Evolutionary conservation across 108 stramenopile species (phyloP), one percentile per base, ranked within the genome.

Genomic region (Chaetoceros muelleri): DNA sequence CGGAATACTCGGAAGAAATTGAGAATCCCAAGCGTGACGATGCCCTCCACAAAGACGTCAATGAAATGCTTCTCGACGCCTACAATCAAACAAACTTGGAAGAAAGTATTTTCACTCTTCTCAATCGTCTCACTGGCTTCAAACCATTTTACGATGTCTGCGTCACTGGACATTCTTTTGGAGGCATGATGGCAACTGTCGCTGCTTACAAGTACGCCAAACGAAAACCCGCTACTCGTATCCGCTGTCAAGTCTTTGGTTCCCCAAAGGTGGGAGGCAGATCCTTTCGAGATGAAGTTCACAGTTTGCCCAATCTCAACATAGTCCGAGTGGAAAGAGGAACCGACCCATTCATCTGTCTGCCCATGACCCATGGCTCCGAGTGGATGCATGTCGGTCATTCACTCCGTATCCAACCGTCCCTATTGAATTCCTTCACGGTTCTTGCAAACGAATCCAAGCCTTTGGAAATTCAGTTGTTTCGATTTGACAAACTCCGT

Each of bases 141-240:
- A 73, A 82, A 51, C 87, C 87, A 24, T 89, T 89, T 57, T 83
- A 69, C 53, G 84, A 89, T 53, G 70, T 83, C 30, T 74, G 75
- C 57, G 80, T 89, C 57, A 72, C 84, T 2, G 87, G 87, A 1
- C 74, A 83, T 55, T 80, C 79, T 45, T 85, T 76, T 52, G 87
- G 84, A 7, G 82, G 57, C 0, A 78, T 73, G 0, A 46, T 89
- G 47, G 81, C 84, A 19, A 83, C 80, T 2, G 54, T 89, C 53
- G 84, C 67, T 20, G 75, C 76, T 1, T 56, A 68, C 17, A 62
- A 79, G 46, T 89, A 82, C 60, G 74, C 87, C 24, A 72, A 57
- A 19, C 57, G 61, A 10, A 70, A 80, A 22, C 71, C 81, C 1
- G 71, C 62, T 57, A 58, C 81, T 56, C 67, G 84, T 7, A 80